phyloP scores from a whole-genome alignment of 345 rosid species.

The Eucalyptus erythrocorys region DNA sequence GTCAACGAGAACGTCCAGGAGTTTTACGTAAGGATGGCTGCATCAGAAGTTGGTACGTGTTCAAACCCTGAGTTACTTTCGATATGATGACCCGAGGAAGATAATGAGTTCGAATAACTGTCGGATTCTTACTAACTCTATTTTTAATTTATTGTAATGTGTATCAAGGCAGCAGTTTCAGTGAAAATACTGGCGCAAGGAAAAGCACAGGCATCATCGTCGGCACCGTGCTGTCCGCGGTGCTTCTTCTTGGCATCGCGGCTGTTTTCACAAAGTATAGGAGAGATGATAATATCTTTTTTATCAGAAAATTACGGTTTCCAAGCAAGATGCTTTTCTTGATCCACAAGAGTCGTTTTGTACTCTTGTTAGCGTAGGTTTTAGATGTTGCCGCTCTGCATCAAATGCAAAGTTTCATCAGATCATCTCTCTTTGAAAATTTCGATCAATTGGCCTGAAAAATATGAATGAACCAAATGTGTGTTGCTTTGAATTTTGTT shows the following conservation, averaged over 20 bases:
- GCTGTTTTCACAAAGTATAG: background rate
- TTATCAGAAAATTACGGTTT: background rate
- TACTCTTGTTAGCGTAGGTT: background rate
- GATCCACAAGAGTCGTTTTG: background rate
- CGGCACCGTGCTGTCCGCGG: background rate
- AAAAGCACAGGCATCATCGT: background rate
- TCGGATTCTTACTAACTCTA: background rate
- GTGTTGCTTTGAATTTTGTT: background rate
- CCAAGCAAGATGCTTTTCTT: background rate
- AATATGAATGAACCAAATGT: background rate
- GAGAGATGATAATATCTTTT: background rate
- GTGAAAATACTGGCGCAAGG: background rate
- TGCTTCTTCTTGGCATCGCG: background rate
- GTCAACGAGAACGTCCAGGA: conserved; percentile 4
- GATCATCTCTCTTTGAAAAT: background rate
- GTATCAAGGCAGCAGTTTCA: background rate
- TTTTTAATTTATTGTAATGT: background rate
- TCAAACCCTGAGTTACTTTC: background rate
- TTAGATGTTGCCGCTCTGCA: background rate
- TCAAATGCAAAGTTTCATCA: background rate
- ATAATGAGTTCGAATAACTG: background rate
- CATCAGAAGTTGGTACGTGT: conserved; percentile 14
- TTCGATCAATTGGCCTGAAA: background rate
- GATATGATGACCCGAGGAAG: background rate
- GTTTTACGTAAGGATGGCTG: conserved; percentile 13